Conservation (phyloP, 2,329 filamentous ascomycete genomes). For the Epicoccum sorghinum region DNA sequence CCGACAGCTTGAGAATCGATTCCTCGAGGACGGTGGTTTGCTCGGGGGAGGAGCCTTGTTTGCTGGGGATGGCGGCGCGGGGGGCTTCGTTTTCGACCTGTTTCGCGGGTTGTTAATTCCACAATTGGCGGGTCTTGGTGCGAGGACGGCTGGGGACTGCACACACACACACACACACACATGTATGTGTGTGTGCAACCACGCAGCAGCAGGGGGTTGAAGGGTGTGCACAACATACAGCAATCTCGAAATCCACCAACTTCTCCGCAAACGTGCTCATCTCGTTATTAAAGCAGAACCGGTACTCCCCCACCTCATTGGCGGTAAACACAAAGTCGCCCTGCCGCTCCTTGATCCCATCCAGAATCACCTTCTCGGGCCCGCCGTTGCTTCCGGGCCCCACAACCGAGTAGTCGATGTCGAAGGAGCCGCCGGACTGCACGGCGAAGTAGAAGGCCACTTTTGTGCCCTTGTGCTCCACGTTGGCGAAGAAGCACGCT, state of each 20-base stretch:
- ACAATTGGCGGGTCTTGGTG: too few species aligned
- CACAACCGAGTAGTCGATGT: conserved; percentile 89
- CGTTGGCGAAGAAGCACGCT: conserved; percentile 89
- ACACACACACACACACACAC: too few species aligned
- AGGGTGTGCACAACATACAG: conserved; percentile 63
- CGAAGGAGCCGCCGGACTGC: conserved; percentile 97
- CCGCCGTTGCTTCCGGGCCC: conserved; percentile 62
- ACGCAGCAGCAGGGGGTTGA: too few species aligned
- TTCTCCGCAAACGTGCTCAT: conserved; percentile 99
- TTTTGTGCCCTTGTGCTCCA: conserved; percentile 81
- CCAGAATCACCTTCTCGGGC: conserved; percentile 74
- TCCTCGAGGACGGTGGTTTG: conserved; percentile 90
- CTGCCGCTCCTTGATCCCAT: conserved; percentile 89
- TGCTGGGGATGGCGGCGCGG: conserved; percentile 79
- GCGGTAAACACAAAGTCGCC: conserved; percentile 98
- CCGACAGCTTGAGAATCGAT: conserved; percentile 92
- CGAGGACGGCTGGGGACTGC: too few species aligned
- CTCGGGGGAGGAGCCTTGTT: conserved; percentile 86
- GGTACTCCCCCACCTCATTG: conserved; percentile 84
- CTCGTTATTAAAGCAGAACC: conserved; percentile 98
- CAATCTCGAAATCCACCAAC: conserved; percentile 96
- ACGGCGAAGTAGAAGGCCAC: conserved; percentile 99
- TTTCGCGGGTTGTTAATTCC: too few species aligned
- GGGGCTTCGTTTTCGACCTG: conserved; percentile 90
- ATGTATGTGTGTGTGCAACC: too few species aligned